Conservation (phyloP, 2,329 filamentous ascomycete genomes). For the Coniosporium tulheliwenetii region DNA sequence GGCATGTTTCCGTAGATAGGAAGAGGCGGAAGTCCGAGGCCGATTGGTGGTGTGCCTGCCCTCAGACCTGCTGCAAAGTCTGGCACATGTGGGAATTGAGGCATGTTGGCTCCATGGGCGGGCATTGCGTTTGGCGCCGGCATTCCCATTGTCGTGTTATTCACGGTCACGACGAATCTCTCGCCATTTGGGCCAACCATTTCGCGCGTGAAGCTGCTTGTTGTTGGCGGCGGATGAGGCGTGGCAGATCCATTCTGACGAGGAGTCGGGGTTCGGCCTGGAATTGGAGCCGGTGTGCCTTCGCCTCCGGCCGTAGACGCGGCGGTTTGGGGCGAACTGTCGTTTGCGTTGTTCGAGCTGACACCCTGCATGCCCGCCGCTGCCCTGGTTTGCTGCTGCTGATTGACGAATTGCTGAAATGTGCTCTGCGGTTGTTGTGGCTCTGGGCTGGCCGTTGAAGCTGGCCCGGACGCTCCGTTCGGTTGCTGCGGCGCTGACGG, state of each 20-base stretch:
- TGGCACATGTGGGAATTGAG: too few species aligned
- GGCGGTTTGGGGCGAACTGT: too few species aligned
- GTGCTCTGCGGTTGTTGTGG: constrained; percentile 1
- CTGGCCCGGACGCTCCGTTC: constrained; percentile 3
- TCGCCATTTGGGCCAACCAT: constrained; percentile 35
- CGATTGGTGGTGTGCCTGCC: too few species aligned
- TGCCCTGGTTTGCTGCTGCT: constrained; percentile 10
- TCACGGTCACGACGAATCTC: constrained; percentile 13
- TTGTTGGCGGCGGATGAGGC: constrained; percentile 2
- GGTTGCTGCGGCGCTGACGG: constrained; percentile 4
- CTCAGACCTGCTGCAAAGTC: too few species aligned
- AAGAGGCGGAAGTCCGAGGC: too few species aligned
- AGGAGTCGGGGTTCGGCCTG: not conserved
- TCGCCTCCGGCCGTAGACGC: too few species aligned
- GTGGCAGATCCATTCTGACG: not conserved
- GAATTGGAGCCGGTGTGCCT: too few species aligned
- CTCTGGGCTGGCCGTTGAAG: not conserved
- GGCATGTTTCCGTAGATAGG: too few species aligned
- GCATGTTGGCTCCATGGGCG: too few species aligned
- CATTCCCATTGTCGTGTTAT: too few species aligned
- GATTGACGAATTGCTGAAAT: constrained; percentile 6
- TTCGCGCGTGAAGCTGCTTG: constrained; percentile 32
- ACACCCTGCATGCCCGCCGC: constrained; percentile 7
- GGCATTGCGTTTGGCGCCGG: too few species aligned
- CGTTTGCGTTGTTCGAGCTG: too few species aligned